Conservation (phyloP, 2,329 filamentous ascomycete species). For the Penicillium sp. region DNA sequence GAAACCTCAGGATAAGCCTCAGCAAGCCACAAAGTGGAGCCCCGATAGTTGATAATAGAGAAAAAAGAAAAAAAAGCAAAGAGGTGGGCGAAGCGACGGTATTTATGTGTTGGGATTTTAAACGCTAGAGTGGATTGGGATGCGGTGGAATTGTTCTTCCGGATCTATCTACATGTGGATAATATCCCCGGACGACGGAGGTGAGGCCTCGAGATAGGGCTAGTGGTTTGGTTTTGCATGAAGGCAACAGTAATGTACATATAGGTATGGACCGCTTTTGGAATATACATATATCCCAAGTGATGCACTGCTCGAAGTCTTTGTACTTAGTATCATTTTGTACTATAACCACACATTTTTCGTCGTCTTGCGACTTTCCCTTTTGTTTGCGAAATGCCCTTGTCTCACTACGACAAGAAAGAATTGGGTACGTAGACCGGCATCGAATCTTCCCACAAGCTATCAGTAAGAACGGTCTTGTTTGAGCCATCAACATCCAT, state of each 20-base stretch:
- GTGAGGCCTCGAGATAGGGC: too few relatives aligned
- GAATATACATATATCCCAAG: too few relatives aligned
- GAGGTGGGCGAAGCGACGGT: background rate
- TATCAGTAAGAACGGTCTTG: constrained; percentile 28
- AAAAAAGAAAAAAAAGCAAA: constrained; percentile 10
- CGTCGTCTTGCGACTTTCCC: background rate
- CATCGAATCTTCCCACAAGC: constrained; percentile 36
- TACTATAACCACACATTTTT: background rate
- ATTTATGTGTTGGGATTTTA: constrained; percentile 7
- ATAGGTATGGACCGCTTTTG: too few relatives aligned
- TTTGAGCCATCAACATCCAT: constrained; percentile 45
- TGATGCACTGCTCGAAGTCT: too few relatives aligned
- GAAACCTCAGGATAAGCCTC: constrained; percentile 20
- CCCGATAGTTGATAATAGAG: constrained; percentile 19
- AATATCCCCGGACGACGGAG: too few relatives aligned
- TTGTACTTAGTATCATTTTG: too few relatives aligned
- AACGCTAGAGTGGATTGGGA: constrained; percentile 11
- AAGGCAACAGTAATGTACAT: too few relatives aligned
- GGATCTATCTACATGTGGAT: background rate
- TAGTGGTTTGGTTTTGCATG: too few relatives aligned
- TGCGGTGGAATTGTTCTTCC: background rate
- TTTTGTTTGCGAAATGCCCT: background rate
- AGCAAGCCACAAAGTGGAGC: constrained; percentile 25
- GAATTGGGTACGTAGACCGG: constrained; percentile 24
- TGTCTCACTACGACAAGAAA: background rate